Percentiles rank a stretch among this genome's conserved stretches.
Evolutionary conservation across 768 basidiomycete species (phyloP).

Genomic region (Neoboletus brunneissimus): DNA sequence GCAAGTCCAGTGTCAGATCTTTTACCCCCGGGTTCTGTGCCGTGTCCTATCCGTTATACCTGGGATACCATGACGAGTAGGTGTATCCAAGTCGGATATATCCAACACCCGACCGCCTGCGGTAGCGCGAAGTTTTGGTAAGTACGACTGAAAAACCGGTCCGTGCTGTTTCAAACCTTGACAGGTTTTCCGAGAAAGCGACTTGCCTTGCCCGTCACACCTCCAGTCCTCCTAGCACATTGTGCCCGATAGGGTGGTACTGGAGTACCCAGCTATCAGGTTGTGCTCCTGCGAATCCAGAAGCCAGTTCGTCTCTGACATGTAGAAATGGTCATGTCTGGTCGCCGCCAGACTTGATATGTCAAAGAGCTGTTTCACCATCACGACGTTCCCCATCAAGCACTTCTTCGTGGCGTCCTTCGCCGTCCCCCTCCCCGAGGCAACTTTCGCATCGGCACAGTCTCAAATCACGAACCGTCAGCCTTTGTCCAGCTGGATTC

Average conservation of each 20-base stretch:
- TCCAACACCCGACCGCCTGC: neutral
- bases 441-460: slow-evolving; percentile 25
- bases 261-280: slow-evolving; percentile 4
- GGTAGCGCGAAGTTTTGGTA: slow-evolving; percentile 10
- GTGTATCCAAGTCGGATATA: neutral
- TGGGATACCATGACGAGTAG: slow-evolving; percentile 4
- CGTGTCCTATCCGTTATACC: slow-evolving; percentile 6
- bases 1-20: neutral
- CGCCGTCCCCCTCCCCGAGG: slow-evolving; percentile 36
- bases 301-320: neutral
- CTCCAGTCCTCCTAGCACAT: neutral
- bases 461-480: slow-evolving; percentile 36
- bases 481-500: slow-evolving; percentile 51
- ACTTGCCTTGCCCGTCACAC: slow-evolving; percentile 10
- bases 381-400: slow-evolving; percentile 5
- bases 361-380: slow-evolving; percentile 34
- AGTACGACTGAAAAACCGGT: neutral
- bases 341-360: slow-evolving; percentile 42
- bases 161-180: neutral
- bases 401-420: slow-evolving; percentile 28
- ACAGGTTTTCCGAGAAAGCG: slow-evolving; percentile 14
- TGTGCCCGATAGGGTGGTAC: slow-evolving; percentile 20
- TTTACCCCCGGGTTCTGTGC: neutral
- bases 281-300: slow-evolving; percentile 15
- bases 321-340: slow-evolving; percentile 48